A percentile compares a stretch with the other conserved stretches of the same genome.
These are phyloP conservation scores for Alternaria rosae DNA, from an alignment of 2,329 filamentous ascomycete genomes.

Conservation along the genomic window DNA sequence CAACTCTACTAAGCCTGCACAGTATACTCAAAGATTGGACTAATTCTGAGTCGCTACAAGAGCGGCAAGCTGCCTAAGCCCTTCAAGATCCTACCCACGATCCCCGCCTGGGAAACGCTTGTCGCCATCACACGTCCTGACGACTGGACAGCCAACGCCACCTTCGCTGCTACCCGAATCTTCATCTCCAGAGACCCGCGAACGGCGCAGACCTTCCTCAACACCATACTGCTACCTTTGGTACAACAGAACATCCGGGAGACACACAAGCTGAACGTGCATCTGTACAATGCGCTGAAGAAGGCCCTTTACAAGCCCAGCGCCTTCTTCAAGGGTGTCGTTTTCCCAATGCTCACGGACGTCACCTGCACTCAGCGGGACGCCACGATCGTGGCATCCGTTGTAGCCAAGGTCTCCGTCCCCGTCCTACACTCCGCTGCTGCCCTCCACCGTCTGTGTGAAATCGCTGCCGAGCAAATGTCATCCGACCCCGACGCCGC, in stretches of 20 bases:
- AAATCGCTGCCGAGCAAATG: slow-evolving; percentile 91
- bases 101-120: slow-evolving; percentile 91
- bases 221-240: slow-evolving; percentile 83
- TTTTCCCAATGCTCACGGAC: slow-evolving; percentile 86
- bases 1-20: slow-evolving; percentile 15
- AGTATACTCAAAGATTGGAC: slow-evolving; percentile 90
- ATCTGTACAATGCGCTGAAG: slow-evolving; percentile 92
- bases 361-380: slow-evolving; percentile 92
- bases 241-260: slow-evolving; percentile 96
- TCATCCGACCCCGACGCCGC: slow-evolving; percentile 83
- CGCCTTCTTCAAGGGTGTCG: slow-evolving; percentile 94
- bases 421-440: slow-evolving; percentile 92
- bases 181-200: slow-evolving; percentile 86
- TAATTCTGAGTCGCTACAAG: slow-evolving; percentile 91
- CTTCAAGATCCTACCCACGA: slow-evolving; percentile 93
- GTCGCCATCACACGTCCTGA: slow-evolving; percentile 85
- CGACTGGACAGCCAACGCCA: slow-evolving; percentile 77
- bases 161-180: slow-evolving; percentile 88
- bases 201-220: slow-evolving; percentile 83
- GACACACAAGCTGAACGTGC: slow-evolving; percentile 92
- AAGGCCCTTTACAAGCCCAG: slow-evolving; percentile 92
- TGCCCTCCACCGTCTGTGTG: slow-evolving; percentile 88
- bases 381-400: slow-evolving; percentile 87
- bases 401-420: slow-evolving; percentile 83
- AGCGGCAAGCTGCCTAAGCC: slow-evolving; percentile 96